phyloP scores from a whole-genome alignment of 805 yeast genomes.

The Nematodospora valgi region DNA sequence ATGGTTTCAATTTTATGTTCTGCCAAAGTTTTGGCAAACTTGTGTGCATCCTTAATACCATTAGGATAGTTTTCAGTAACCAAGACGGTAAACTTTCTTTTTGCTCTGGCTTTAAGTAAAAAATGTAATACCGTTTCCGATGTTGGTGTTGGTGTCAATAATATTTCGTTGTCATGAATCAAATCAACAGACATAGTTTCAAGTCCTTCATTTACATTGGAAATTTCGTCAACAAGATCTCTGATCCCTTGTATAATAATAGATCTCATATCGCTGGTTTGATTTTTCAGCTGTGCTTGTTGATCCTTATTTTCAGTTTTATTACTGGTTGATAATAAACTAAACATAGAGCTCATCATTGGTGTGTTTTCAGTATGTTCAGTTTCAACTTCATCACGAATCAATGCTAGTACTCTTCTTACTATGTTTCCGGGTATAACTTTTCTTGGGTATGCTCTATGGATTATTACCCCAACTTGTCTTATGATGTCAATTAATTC shows the following conservation, averaged over 20 bases:
- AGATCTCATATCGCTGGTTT: conserved; percentile 68
- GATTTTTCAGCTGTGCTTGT: conserved; percentile 35
- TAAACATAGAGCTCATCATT: conserved; percentile 82
- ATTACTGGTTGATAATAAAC: conserved; percentile 57
- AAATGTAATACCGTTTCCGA: conserved; percentile 87
- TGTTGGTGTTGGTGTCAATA: conserved; percentile 91
- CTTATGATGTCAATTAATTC: conserved; percentile 72
- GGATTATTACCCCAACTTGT: conserved; percentile 64
- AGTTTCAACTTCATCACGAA: conserved; percentile 80
- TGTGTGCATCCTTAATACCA: conserved; percentile 71
- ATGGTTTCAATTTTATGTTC: conserved; percentile 86
- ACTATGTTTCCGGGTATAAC: conserved; percentile 87
- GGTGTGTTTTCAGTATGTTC: conserved; percentile 39
- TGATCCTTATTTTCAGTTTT: conserved; percentile 21
- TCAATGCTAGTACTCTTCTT: conserved; percentile 79
- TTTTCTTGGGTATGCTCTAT: conserved; percentile 84
- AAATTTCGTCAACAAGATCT: conserved; percentile 87
- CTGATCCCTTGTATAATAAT: conserved; percentile 88
- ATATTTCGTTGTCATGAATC: conserved; percentile 86
- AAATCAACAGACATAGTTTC: conserved; percentile 89
- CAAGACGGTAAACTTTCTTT: conserved; percentile 86
- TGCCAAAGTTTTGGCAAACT: conserved; percentile 74
- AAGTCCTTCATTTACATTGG: conserved; percentile 84
- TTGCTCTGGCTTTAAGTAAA: conserved; percentile 77
- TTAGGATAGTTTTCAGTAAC: conserved; percentile 94